Evolutionary conservation across 352 stramenopile species (phyloP).

Genomic region (Aphanomyces cochlioides): DNA sequence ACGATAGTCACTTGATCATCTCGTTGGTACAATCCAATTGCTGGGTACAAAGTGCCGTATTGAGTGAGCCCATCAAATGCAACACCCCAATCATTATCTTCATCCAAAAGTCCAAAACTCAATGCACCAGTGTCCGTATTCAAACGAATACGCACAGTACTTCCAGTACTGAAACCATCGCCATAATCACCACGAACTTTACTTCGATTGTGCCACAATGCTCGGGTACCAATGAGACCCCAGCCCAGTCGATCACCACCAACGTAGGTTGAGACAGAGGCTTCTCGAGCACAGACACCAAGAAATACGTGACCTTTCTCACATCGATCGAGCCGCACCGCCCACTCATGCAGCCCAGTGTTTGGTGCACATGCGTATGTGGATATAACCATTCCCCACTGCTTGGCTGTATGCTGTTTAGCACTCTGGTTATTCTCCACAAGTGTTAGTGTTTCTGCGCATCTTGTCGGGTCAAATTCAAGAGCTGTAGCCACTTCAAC

Average conservation of each 20-base stretch:
- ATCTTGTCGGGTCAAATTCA: constrained; percentile 82
- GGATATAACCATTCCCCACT: constrained; percentile 88
- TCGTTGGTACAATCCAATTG: constrained; percentile 84
- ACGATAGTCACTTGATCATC: constrained; percentile 87
- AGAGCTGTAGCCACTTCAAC: constrained; percentile 65
- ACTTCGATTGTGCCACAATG: constrained; percentile 84
- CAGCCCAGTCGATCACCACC: constrained; percentile 85
- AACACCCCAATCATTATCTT: constrained; percentile 85
- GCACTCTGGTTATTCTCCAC: constrained; percentile 78
- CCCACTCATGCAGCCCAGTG: constrained; percentile 84
- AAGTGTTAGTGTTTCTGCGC: constrained; percentile 86
- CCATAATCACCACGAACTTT: constrained; percentile 87
- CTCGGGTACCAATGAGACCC: constrained; percentile 84
- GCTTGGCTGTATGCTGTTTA: constrained; percentile 87
- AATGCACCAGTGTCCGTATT: constrained; percentile 85
- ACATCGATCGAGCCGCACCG: constrained; percentile 79
- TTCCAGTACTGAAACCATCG: constrained; percentile 83
- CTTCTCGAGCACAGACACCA: constrained; percentile 80
- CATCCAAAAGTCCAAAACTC: constrained; percentile 66
- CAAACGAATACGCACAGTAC: constrained; percentile 70
- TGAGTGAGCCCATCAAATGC: constrained; percentile 85
- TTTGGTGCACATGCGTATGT: constrained; percentile 80
- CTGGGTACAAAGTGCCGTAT: constrained; percentile 82
- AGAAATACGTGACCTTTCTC: constrained; percentile 90
- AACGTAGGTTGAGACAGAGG: constrained; percentile 84